These are phyloP conservation scores for Penicillium coprophilum DNA, from an alignment of 495 filamentous ascomycete genomes.

Conservation along the genomic window DNA sequence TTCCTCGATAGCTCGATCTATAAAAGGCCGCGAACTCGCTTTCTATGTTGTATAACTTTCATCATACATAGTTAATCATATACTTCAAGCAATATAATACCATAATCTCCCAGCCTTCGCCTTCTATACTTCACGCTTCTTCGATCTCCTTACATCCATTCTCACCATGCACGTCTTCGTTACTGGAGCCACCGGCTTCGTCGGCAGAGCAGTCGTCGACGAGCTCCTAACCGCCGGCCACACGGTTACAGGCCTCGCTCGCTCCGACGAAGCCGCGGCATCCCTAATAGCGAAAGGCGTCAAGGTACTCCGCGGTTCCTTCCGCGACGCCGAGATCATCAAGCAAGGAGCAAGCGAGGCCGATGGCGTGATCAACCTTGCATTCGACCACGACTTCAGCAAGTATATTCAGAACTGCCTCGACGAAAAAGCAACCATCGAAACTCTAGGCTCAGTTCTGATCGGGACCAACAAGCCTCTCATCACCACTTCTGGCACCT, in stretches of 20 bases:
- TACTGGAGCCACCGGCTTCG: slow-evolving; percentile 49
- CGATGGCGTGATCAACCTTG: slow-evolving; percentile 48
- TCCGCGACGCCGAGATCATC: slow-evolving; percentile 38
- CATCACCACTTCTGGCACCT: slow-evolving; percentile 45
- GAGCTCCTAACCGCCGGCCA: slow-evolving; percentile 43
- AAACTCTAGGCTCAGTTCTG: slow-evolving; percentile 36
- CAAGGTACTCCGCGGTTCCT: slow-evolving; percentile 34
- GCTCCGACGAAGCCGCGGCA: slow-evolving; percentile 34
- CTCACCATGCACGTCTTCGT: slow-evolving; percentile 41
- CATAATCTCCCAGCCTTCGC: background rate
- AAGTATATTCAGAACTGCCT: slow-evolving; percentile 32
- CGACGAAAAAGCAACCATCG: slow-evolving; percentile 37
- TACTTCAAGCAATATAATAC: background rate
- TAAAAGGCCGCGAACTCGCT: background rate
- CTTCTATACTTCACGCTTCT: background rate
- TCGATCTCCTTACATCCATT: background rate
- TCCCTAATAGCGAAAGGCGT: slow-evolving; percentile 31
- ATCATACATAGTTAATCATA: background rate
- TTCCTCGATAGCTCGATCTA: background rate
- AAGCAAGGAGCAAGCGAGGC: slow-evolving; percentile 33
- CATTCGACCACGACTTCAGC: slow-evolving; percentile 46
- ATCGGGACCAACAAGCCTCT: slow-evolving; percentile 36
- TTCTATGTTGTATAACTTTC: background rate
- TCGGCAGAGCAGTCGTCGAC: slow-evolving; percentile 43
- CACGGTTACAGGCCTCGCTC: slow-evolving; percentile 43